Percentiles rank a stretch among this genome's conserved stretches.
Conservation (phyloP, 2,329 filamentous ascomycete species). For the Fusarium longipes region DNA sequence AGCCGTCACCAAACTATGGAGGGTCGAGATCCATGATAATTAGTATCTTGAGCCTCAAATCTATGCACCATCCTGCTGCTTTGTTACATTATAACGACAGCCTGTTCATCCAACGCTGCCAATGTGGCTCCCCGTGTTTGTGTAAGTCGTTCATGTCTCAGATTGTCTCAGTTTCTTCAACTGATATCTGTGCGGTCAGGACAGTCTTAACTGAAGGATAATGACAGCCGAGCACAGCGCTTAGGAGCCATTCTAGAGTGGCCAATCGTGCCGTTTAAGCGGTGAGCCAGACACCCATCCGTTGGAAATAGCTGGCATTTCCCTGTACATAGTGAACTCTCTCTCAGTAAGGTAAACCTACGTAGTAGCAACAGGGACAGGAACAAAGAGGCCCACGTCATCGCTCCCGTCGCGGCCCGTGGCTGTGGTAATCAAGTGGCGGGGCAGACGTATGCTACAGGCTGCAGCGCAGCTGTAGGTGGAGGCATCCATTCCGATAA, state of each 20-base stretch:
- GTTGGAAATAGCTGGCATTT: background rate
- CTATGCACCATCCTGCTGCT: background rate
- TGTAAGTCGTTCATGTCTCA: constrained; percentile 19
- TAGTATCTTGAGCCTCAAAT: background rate
- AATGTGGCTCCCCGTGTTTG: background rate
- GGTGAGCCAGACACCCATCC: background rate
- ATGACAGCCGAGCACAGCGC: background rate
- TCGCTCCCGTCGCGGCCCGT: constrained; percentile 43
- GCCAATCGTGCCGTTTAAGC: background rate
- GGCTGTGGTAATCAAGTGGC: constrained; percentile 37
- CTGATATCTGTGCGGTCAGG: background rate
- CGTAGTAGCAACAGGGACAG: background rate
- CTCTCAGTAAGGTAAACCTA: background rate
- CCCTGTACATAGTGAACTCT: background rate
- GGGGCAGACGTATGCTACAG: constrained; percentile 25
- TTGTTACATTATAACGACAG: background rate
- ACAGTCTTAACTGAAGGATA: background rate
- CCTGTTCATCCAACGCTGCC: no score
- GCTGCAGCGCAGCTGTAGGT: background rate
- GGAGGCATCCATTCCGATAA: constrained; percentile 21
- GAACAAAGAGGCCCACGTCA: constrained; percentile 40
- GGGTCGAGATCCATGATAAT: background rate
- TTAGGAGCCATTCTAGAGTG: background rate
- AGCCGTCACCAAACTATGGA: background rate
- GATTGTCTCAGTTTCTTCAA: background rate